phyloP scores from a whole-genome alignment of 2,329 filamentous ascomycete species.

The Clarireedia paspali region DNA sequence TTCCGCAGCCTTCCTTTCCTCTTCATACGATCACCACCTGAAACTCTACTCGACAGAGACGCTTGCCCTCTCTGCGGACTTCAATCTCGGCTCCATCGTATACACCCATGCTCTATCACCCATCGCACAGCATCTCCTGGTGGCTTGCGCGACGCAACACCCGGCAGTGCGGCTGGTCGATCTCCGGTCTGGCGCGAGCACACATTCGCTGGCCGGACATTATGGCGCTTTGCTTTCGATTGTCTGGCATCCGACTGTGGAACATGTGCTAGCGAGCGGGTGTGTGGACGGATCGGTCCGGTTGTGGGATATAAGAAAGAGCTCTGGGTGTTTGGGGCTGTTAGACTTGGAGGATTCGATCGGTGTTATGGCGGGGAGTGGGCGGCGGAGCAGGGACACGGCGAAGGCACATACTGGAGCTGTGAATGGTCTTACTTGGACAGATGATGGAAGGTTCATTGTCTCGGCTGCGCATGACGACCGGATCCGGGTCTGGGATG shows the following conservation, averaged over 20 bases:
- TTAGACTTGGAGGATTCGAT: constrained; percentile 79
- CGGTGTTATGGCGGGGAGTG: constrained; percentile 38
- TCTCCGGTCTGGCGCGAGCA: constrained; percentile 69
- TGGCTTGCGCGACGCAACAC: constrained; percentile 83
- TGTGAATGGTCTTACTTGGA: constrained; percentile 82
- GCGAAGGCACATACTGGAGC: constrained; percentile 69
- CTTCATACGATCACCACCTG: constrained; percentile 69
- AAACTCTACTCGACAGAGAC: constrained; percentile 66
- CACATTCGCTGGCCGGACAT: constrained; percentile 64
- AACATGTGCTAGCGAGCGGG: constrained; percentile 74
- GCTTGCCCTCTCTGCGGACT: constrained; percentile 54
- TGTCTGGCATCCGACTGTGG: constrained; percentile 74
- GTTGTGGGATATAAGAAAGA: constrained; percentile 80
- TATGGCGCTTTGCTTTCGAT: constrained; percentile 59
- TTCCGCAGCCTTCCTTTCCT: constrained; percentile 65
- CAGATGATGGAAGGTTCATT: constrained; percentile 67
- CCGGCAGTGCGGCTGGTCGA: constrained; percentile 80
- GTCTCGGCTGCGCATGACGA: constrained; percentile 79
- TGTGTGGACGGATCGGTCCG: constrained; percentile 78
- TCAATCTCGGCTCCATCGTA: constrained; percentile 59
- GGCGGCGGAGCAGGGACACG: constrained; percentile 38
- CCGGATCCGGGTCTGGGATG: constrained; percentile 81
- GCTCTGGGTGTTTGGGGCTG: constrained; percentile 65
- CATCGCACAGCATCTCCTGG: constrained; percentile 64
- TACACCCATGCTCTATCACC: constrained; percentile 75